Evolutionary conservation across 2,329 filamentous ascomycete genomes (phyloP), one percentile per base, ranked within the genome.

Genomic region (Cercospora nicotianae): DNA sequence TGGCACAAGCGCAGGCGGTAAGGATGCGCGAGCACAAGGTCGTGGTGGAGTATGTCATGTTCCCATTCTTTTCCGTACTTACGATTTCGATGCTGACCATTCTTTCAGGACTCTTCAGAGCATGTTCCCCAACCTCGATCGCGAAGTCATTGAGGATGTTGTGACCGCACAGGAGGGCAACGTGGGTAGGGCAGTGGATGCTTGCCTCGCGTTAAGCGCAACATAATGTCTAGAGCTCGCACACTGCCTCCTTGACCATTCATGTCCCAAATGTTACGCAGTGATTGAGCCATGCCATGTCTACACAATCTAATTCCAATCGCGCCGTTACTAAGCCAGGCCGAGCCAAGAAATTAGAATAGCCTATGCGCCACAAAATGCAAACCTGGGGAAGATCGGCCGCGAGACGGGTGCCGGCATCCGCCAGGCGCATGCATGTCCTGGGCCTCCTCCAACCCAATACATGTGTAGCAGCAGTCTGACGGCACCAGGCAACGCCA

Each of bases 81-180:
- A 23, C 10, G 16, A 12, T 55, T 26, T 28, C 36, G 48, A 67
- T 72, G 36, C 70, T 57, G 33, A 59, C 31, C 10, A 16, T n/a
- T 12, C 8, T 10, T 5, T 55, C 64, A 84, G 82, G 81, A 98
- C 95, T 39, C 82, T 99, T 66, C 90, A 92, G 59, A 91, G 93
- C 74, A 99, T 99, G 95, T 99, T 99, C 79, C 95, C 95, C 0
- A 93, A 96, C 77, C 83, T 99, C 61, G 95, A 99, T 79, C 88
- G 89, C 75, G 96, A 99, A 60, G 87, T 99, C 42, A 98, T 99
- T 77, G 94, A 94, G 75, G 95, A 99, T 81, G 95, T 99, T 48
- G 95, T 99, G 28, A 89, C 94, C 78, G 89, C 96, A 82, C 97
- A 99, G 81, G 90, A 97, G 80, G 96, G 95, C 77, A 88, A 83